A percentile compares a stretch with the other conserved stretches of the same genome.
These are phyloP conservation scores for Aspergillus amoenus DNA, from an alignment of 2,329 filamentous ascomycete species.

Conservation along the genomic window DNA sequence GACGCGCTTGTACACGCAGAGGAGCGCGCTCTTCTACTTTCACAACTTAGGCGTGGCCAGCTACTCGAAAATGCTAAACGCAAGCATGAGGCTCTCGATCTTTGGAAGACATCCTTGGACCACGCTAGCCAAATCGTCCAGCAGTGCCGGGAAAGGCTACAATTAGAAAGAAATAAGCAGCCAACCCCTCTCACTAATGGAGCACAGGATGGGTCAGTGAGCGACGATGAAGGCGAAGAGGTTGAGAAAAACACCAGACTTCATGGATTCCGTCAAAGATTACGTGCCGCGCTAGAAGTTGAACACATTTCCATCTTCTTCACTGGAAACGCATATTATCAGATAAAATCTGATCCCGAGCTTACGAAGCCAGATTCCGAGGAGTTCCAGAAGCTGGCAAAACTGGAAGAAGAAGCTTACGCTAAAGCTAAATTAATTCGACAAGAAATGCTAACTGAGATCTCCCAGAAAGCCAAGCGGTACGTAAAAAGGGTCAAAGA, in stretches of 20 bases:
- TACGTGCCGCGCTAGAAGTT: conserved; percentile 73
- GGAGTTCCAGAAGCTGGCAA: conserved; percentile 65
- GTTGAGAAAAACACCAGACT: conserved; percentile 49
- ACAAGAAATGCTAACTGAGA: conserved; percentile 69
- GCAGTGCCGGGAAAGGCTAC: conserved; percentile 64
- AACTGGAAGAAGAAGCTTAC: conserved; percentile 70
- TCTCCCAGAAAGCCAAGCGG: conserved; percentile 57
- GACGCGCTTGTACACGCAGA: conserved; percentile 66
- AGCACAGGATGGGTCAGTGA: conserved; percentile 22
- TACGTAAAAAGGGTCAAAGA: conserved; percentile 64
- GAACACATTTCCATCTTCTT: conserved; percentile 84
- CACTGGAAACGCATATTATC: conserved; percentile 76
- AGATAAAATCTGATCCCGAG: conserved; percentile 71
- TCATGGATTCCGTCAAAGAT: conserved; percentile 60
- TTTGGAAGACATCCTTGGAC: conserved; percentile 64
- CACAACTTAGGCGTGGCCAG: conserved; percentile 70
- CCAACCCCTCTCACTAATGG: conserved; percentile 23
- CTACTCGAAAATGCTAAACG: conserved; percentile 72
- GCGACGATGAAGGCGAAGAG: conserved; percentile 39
- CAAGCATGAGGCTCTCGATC: conserved; percentile 64
- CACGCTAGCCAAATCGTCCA: conserved; percentile 52
- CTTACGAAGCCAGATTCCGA: conserved; percentile 66
- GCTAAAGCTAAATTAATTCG: conserved; percentile 75
- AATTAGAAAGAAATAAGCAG: conserved; percentile 42
- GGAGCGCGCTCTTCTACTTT: conserved; percentile 65